These are phyloP conservation scores for Phaeoacremonium minimum DNA, from an alignment of 2,329 filamentous ascomycete genomes.

Conservation along the genomic window DNA sequence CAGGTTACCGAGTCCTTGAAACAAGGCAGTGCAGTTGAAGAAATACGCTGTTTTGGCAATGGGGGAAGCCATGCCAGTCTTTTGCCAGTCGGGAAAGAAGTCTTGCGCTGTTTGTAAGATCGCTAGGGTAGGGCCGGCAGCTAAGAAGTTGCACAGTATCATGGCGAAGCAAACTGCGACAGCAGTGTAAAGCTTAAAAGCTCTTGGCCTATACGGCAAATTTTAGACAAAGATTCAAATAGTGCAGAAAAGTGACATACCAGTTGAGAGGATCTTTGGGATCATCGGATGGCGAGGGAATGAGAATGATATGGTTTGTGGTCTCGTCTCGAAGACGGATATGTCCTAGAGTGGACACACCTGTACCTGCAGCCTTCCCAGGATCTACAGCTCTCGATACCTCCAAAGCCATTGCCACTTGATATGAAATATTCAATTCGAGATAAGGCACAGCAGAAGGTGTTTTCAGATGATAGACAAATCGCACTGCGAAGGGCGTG, in stretches of 20 bases:
- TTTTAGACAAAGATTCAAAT: constrained; percentile 8
- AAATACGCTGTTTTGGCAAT: constrained; percentile 39
- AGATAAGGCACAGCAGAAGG: too few species aligned
- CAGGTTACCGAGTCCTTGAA: constrained; percentile 35
- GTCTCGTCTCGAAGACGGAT: constrained; percentile 26
- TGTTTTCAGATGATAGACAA: too few species aligned
- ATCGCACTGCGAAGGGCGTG: too few species aligned
- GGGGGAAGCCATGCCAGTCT: constrained; percentile 17
- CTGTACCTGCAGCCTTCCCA: not conserved
- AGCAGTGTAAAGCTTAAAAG: constrained; percentile 39
- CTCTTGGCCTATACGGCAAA: constrained; percentile 23
- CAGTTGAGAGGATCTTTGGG: constrained; percentile 45
- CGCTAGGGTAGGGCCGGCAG: constrained; percentile 41
- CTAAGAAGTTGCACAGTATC: constrained; percentile 45
- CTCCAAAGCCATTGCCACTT: too few species aligned
- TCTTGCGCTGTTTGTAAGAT: constrained; percentile 34
- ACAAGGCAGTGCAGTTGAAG: constrained; percentile 40
- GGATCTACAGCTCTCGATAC: too few species aligned
- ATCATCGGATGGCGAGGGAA: constrained; percentile 38
- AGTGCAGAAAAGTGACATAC: constrained; percentile 21
- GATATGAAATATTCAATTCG: too few species aligned
- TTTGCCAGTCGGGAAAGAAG: constrained; percentile 30
- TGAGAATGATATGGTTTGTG: constrained; percentile 37
- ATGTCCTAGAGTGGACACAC: constrained; percentile 21
- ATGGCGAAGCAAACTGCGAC: constrained; percentile 40